Base-by-base conservation (phyloP, 1,139 yeast genomes). In the Ogataea hybrid region DNA sequence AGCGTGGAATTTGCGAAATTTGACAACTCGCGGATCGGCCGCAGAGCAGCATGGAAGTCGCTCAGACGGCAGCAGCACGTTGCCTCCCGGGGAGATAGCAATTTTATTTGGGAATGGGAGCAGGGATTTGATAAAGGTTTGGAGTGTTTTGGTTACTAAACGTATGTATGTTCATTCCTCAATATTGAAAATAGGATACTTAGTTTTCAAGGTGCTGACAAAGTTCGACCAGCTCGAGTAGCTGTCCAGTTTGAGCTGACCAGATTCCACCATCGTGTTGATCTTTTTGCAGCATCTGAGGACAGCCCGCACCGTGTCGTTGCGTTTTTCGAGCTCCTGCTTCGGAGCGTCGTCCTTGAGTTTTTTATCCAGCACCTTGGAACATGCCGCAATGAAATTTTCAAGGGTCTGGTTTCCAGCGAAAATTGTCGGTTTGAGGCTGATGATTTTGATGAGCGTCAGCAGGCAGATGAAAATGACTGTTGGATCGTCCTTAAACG, bases 41-140 rank as follows among this genome's bases (percentile, higher is more conserved):
- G 96, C 49, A 57, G 71, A 28, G 73, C 72, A 39, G 83, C 90
- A 0, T 84, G 92, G 90, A 79, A 71, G 50, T 56, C 62, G 18
- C 65, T 75, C 15, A 68, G 88, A 43, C 61, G 74, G 31, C 60
- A 58, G 6, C 85, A 86, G 53, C 95, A 88, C 61, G 58, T 77
- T 21, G 53, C 64, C 6, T 65, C 65, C 10, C 72, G 75, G 45
- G 94, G 94, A 3, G 54, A 64, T 3, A 75, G 82, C 54, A 67
- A 69, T 42, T 73, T 68, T 57, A 48, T 79, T 42, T 90, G 97
- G 96, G 96, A 85, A 61, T 90, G 87, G 84, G 86, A 81, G 27
- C 92, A 84, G 51, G 97, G 96, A 0, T 89, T 77, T 58, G 77
- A 77, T 43, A 71, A 75, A 39, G 96, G 42, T 12, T n/a, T 44